Evolutionary conservation across 768 basidiomycete species (phyloP), one percentile per base, ranked within the genome.

Genomic region (Mycena rebaudengoi): DNA sequence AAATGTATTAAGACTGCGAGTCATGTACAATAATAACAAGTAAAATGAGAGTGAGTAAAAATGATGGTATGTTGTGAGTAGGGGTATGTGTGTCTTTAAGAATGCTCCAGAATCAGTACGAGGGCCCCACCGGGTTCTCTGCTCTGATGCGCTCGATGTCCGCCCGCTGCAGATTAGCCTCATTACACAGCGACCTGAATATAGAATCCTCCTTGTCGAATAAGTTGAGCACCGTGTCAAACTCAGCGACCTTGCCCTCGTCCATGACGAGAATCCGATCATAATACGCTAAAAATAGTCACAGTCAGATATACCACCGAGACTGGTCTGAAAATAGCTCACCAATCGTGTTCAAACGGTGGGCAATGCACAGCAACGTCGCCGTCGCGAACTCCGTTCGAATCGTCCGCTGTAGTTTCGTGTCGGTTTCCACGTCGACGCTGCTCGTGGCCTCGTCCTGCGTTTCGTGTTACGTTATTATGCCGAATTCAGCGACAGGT

Each of bases 221-320:
- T 4, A 93, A 83, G 63, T 81, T 83, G 40, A 90, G 79, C 4
- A 92, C 91, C 2, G 89, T 88, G 74, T 92, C 91, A 70, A 86
- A 91, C 74, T 93, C 91, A 11, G 86, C 88, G 4, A 92, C 85
- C 30, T 77, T 69, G 4, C 92, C 91, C 26, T 81, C 76, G 67
- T 90, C 87, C 88, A 94, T 90, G 44, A 92, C 91, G 18, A 94
- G 76, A 21, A 92, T 82, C 21, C 86, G 82, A 69, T 91, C 89
- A 65, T 88, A 91, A 69, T 90, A 85, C 0, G 82, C 86, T 86
- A 45, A 3, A 35, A 40, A 49, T 21, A 5, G n/a, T 43, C 12
- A 23, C n/a, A 16, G 12, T 33, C 23, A 2, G 39, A 6, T 29
- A n/a, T 8, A 29, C n/a, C n/a, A 12, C 20, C 14, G 18, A n/a